Percentiles rank a stretch among this genome's conserved stretches.
Conservation (phyloP, 2,329 filamentous ascomycete genomes). For the Capronia americana region DNA sequence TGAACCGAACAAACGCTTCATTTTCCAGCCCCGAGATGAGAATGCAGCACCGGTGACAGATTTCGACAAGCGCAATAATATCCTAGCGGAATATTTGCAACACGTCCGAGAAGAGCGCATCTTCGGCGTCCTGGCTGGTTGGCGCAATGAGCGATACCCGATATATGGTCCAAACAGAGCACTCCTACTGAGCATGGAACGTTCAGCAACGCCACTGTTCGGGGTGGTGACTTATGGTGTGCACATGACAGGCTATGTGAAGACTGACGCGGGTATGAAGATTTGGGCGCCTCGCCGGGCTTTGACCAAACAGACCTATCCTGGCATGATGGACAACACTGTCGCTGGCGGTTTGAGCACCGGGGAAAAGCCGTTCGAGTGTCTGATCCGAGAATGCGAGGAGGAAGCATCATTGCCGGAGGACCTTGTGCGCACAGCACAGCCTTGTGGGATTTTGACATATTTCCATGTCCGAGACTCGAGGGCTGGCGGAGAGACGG, state of each 20-base stretch:
- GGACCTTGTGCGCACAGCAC: conserved; percentile 66
- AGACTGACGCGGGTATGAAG: conserved; percentile 64
- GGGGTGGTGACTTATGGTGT: conserved; percentile 80
- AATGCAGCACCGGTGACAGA: conserved; percentile 45
- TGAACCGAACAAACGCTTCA: conserved; percentile 24
- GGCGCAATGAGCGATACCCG: conserved; percentile 81
- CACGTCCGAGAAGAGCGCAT: conserved; percentile 73
- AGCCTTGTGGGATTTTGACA: conserved; percentile 72
- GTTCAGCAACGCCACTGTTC: conserved; percentile 75
- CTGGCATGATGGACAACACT: conserved; percentile 92
- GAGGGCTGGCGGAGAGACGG: conserved; percentile 78
- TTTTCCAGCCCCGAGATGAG: conserved; percentile 33
- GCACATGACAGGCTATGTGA: conserved; percentile 78
- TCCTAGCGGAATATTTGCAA: conserved; percentile 63
- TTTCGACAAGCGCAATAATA: conserved; percentile 67
- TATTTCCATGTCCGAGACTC: conserved; percentile 83
- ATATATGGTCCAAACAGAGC: conserved; percentile 69
- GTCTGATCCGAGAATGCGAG: conserved; percentile 80
- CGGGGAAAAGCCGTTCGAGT: conserved; percentile 79
- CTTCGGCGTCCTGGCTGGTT: conserved; percentile 77
- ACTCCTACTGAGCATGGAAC: conserved; percentile 76
- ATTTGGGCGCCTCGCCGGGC: conserved; percentile 86
- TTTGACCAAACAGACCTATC: conserved; percentile 81
- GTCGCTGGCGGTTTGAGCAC: conserved; percentile 86
- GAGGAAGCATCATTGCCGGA: conserved; percentile 87